Conservation (phyloP, 2,329 filamentous ascomycete species). For the Scytalidium lignicola region DNA sequence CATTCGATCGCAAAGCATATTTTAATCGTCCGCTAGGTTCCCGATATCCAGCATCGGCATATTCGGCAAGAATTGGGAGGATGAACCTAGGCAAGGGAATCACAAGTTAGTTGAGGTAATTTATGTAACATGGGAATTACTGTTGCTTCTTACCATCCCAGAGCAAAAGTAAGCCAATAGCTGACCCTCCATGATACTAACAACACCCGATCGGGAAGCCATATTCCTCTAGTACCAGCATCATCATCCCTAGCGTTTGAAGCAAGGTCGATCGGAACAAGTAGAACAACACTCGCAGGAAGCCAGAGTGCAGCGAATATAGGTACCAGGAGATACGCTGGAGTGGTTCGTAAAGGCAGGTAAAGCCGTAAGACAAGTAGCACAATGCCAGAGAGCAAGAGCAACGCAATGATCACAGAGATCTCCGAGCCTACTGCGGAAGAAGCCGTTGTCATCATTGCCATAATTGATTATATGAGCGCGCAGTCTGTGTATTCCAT, state of each 20-base stretch:
- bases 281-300: slow-evolving; percentile 81
- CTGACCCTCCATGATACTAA: slow-evolving; percentile 90
- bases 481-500: slow-evolving; percentile 10
- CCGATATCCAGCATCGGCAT: slow-evolving; percentile 88
- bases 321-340: slow-evolving; percentile 81
- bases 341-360: slow-evolving; percentile 83
- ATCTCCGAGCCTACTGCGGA: slow-evolving; percentile 73
- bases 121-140: slow-evolving; percentile 2
- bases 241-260: slow-evolving; percentile 73
- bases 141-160: slow-evolving; percentile 69
- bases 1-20: slow-evolving; percentile 84
- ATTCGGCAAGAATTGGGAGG: slow-evolving; percentile 88
- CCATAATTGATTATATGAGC: slow-evolving; percentile 13
- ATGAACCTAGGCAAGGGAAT: slow-evolving; percentile 59
- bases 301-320: slow-evolving; percentile 96
- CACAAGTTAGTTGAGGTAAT: slow-evolving; percentile 2
- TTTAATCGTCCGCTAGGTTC: slow-evolving; percentile 75
- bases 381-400: slow-evolving; percentile 69
- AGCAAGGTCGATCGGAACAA: slow-evolving; percentile 93
- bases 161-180: slow-evolving; percentile 93
- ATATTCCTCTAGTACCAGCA: slow-evolving; percentile 71
- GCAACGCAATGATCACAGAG: slow-evolving; percentile 68
- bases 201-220: slow-evolving; percentile 73
- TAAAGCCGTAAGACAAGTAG: slow-evolving; percentile 85
- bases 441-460: slow-evolving; percentile 36